These are phyloP conservation scores for Ogataea sp. DNA, from an alignment of 805 yeast species.

Conservation along the genomic window DNA sequence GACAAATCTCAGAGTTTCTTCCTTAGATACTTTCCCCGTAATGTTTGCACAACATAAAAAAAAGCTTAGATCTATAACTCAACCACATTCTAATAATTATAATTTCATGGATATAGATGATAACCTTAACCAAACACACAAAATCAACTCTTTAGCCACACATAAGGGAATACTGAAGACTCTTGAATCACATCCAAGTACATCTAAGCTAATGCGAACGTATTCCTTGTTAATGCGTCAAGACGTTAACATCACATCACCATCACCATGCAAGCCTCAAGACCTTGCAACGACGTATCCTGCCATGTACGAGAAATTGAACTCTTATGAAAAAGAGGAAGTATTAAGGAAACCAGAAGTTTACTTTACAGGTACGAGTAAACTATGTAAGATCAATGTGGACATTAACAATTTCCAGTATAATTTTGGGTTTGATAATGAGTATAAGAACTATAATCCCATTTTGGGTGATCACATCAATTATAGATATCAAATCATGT, in stretches of 20 bases:
- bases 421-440: constrained; percentile 71
- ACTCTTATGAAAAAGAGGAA: constrained; percentile 55
- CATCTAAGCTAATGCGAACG: constrained; percentile 1
- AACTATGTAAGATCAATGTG: constrained; percentile 16
- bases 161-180: constrained; percentile 5
- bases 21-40: background rate
- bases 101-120: too few species aligned
- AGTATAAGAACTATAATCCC: constrained; percentile 50
- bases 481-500: constrained; percentile 58
- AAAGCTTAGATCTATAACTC: background rate
- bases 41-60: background rate
- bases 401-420: constrained; percentile 30
- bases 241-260: background rate
- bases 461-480: constrained; percentile 62
- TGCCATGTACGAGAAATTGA: constrained; percentile 23
- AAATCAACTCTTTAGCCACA: background rate
- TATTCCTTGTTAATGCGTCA: background rate
- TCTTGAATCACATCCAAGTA: background rate
- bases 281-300: constrained; percentile 12
- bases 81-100: background rate
- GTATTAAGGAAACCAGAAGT: constrained; percentile 39
- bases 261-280: constrained; percentile 5
- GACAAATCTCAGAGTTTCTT: background rate
- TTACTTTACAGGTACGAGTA: constrained; percentile 39
- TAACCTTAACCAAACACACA: too few species aligned